phyloP scores from a whole-genome alignment of 2,329 filamentous ascomycete species.

The Aspergillus fischeri region DNA sequence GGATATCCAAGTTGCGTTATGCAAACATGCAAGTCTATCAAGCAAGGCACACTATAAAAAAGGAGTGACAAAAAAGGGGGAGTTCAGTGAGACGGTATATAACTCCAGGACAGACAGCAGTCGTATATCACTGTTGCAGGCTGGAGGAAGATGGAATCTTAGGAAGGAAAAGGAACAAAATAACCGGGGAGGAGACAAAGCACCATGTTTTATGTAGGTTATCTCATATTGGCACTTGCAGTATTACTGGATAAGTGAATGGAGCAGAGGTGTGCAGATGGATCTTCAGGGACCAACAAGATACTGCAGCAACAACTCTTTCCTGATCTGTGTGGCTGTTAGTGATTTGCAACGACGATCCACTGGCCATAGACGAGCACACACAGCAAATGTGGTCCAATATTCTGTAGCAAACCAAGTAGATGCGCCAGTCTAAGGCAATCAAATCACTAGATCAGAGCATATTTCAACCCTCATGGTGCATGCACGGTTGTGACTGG shows the following conservation, averaged over 20 bases:
- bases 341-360: background rate
- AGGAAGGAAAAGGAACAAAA: background rate
- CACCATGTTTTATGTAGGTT: background rate
- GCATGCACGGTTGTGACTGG: background rate
- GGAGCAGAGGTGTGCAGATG: background rate
- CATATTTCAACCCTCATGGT: background rate
- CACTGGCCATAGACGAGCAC: background rate
- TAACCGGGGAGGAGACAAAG: background rate
- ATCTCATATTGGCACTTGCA: background rate
- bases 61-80: background rate
- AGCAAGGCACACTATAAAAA: background rate
- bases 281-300: background rate
- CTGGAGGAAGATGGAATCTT: slow-evolving; percentile 14
- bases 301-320: background rate
- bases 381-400: background rate
- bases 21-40: background rate
- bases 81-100: background rate
- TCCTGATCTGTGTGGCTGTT: background rate
- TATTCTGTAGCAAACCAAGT: background rate
- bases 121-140: slow-evolving; percentile 1
- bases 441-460: background rate
- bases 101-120: background rate
- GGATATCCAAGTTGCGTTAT: background rate
- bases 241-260: background rate
- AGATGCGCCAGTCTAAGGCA: background rate